Conservation (phyloP, 2,329 filamentous ascomycete genomes). For the Trichoderma simmonsii region DNA sequence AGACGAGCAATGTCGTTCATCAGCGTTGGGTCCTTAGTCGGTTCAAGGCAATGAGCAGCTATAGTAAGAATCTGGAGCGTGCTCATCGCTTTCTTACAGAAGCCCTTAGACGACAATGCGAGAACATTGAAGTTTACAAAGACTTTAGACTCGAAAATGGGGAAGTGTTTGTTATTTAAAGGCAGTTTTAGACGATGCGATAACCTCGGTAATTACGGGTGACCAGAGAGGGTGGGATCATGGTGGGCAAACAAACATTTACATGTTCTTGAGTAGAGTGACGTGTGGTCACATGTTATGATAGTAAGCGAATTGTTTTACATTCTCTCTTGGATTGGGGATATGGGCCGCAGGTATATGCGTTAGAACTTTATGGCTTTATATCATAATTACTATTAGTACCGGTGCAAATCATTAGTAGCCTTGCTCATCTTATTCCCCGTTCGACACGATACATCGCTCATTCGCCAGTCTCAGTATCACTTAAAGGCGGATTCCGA, state of each 20-base stretch:
- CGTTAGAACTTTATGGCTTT: neutral
- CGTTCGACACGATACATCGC: neutral
- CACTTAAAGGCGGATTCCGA: constrained; percentile 28
- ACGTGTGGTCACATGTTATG: neutral
- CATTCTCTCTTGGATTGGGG: neutral
- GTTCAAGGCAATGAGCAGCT: constrained; percentile 30
- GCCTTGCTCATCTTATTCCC: neutral
- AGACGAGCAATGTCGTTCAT: constrained; percentile 33
- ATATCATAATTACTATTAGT: neutral
- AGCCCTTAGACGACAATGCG: constrained; percentile 24
- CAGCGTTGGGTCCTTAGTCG: constrained; percentile 34
- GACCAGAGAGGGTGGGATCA: neutral
- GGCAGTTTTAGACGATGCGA: neutral
- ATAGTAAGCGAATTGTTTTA: neutral
- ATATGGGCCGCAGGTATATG: neutral
- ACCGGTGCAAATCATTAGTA: neutral
- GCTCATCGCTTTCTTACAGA: constrained; percentile 29
- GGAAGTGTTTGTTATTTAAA: constrained; percentile 13
- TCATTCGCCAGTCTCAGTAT: neutral
- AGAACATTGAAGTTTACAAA: neutral
- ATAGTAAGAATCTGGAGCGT: constrained; percentile 33
- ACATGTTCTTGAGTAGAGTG: neutral
- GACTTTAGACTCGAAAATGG: neutral
- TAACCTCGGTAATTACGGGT: neutral
- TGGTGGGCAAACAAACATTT: neutral